A percentile compares a stretch with the other conserved stretches of the same genome.
phyloP scores from a whole-genome alignment of 257 asterid species.

The Linaria vulgaris region DNA sequence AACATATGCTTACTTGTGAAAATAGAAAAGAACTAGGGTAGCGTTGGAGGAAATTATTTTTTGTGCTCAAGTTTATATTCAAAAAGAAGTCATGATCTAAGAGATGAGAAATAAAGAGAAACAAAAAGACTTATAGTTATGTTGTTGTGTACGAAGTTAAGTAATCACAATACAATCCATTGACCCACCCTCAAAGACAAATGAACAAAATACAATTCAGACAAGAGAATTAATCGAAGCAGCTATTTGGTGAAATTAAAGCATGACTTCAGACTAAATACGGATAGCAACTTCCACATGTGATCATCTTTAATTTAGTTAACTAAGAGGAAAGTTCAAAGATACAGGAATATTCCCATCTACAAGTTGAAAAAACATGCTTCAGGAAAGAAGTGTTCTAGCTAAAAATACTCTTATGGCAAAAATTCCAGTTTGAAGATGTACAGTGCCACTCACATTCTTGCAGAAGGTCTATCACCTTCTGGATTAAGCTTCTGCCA shows the following conservation, averaged over 20 bases:
- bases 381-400: not conserved
- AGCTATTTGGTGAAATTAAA: constrained; percentile 3
- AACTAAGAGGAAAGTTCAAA: constrained; percentile 8
- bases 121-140: constrained; percentile 21
- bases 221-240: not conserved
- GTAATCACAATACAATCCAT: not conserved
- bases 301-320: not conserved
- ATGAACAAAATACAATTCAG: too few relatives aligned
- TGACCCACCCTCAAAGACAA: too few relatives aligned
- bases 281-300: constrained; percentile 5
- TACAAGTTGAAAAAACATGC: constrained; percentile 4
- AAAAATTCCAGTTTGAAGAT: constrained; percentile 4
- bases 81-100: not conserved
- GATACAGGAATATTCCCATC: not conserved
- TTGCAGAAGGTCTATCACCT: constrained; percentile 92
- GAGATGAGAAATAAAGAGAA: not conserved
- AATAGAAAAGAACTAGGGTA: too few relatives aligned
- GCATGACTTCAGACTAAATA: constrained; percentile 5
- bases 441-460: constrained; percentile 68
- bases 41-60: too few relatives aligned
- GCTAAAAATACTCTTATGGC: constrained; percentile 9
- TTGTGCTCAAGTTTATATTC: not conserved
- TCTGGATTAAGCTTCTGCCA: constrained; percentile 98
- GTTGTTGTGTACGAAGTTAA: not conserved
- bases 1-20: too few relatives aligned